These are phyloP conservation scores for Talaromyces sp. DNA, from an alignment of 2,329 filamentous ascomycete genomes.

Conservation along the genomic window DNA sequence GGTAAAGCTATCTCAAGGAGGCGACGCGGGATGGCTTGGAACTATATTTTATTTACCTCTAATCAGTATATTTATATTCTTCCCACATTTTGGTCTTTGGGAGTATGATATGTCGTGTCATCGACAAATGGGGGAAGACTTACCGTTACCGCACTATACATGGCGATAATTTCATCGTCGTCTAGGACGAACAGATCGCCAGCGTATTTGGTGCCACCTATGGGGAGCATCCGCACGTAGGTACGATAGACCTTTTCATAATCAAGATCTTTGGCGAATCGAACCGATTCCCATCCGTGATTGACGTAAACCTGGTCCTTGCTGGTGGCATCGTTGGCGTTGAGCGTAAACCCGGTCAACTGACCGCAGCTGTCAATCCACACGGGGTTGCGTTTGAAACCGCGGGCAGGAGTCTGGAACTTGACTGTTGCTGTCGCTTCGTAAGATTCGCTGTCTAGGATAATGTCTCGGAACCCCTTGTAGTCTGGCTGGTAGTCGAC, in stretches of 20 bases:
- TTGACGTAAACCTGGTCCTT: slow-evolving; percentile 29
- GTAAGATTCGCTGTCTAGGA: slow-evolving; percentile 27
- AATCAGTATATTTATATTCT: neutral
- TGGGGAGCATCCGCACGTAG: slow-evolving; percentile 28
- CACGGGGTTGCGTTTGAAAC: slow-evolving; percentile 21
- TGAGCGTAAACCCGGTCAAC: slow-evolving; percentile 34
- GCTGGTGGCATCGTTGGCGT: slow-evolving; percentile 27
- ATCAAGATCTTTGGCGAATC: slow-evolving; percentile 17
- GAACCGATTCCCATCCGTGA: slow-evolving; percentile 31
- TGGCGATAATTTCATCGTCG: neutral
- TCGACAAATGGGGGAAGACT: neutral
- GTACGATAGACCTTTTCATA: slow-evolving; percentile 18
- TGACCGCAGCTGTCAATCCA: slow-evolving; percentile 32
- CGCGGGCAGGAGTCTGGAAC: slow-evolving; percentile 10
- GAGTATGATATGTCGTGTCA: neutral
- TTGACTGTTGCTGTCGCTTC: slow-evolving; percentile 15
- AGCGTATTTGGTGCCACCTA: neutral
- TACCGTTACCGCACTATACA: neutral
- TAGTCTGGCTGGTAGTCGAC: slow-evolving; percentile 29
- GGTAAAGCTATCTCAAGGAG: neutral
- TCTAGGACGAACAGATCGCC: neutral
- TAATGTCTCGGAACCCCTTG: slow-evolving; percentile 31
- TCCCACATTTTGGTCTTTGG: neutral
- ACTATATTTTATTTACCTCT: neutral
- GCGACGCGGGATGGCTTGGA: neutral